phyloP scores from a whole-genome alignment of 306 rosid genomes.

The Delonix regia region DNA sequence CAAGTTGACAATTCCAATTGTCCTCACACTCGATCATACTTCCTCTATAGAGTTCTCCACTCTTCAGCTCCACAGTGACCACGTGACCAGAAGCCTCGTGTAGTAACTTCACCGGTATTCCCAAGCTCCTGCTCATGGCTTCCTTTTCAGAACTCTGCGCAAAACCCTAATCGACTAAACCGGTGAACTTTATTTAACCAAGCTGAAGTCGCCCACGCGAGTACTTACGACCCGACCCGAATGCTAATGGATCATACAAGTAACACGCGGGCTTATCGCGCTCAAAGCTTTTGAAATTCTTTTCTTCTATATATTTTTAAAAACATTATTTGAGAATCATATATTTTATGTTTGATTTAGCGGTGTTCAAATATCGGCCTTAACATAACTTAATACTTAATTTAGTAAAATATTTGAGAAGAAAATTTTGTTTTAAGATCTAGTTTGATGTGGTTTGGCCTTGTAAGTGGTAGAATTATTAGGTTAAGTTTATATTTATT shows the following conservation, averaged over 20 bases:
- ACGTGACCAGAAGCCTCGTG: slow-evolving; percentile 98
- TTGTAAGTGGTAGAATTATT: no score
- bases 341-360: no score
- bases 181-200: background rate
- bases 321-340: no score
- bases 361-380: no score
- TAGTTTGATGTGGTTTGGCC: no score
- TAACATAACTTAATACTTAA: no score
- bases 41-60: slow-evolving; percentile 98
- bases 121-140: slow-evolving; percentile 92
- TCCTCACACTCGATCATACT: slow-evolving; percentile 98
- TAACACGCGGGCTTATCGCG: background rate
- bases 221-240: background rate
- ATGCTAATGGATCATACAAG: background rate
- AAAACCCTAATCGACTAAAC: slow-evolving; percentile 49
- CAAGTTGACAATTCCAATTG: slow-evolving; percentile 99
- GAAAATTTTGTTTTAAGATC: no score
- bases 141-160: slow-evolving; percentile 3
- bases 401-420: no score
- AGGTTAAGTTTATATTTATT: no score
- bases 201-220: background rate
- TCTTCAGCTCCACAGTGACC: slow-evolving; percentile 94
- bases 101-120: slow-evolving; percentile 97
- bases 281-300: no score
- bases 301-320: no score